Percentiles rank a stretch among this genome's conserved stretches.
phyloP scores from a whole-genome alignment of 2,329 filamentous ascomycete genomes.

The Seiridium unicorne region DNA sequence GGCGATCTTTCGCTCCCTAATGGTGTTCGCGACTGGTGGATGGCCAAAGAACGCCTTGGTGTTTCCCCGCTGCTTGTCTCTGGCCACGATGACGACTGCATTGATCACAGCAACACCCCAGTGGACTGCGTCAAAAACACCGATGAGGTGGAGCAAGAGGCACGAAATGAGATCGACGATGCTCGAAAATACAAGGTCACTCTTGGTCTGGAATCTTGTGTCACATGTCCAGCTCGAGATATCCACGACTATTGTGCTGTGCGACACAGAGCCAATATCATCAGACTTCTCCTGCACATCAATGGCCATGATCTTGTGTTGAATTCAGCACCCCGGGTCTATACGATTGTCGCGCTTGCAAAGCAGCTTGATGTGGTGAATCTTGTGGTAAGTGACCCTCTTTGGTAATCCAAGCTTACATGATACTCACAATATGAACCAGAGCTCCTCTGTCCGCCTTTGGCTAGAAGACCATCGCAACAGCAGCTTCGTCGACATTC shows the following conservation, averaged over 20 bases:
- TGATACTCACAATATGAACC: constrained; percentile 16
- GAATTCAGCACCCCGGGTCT: constrained; percentile 65
- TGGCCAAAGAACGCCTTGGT: constrained; percentile 30
- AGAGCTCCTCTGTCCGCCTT: constrained; percentile 46
- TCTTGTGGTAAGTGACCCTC: constrained; percentile 35
- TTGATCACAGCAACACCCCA: constrained; percentile 16
- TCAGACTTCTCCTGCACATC: constrained; percentile 60
- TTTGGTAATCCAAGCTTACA: not conserved
- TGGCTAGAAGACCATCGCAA: constrained; percentile 61
- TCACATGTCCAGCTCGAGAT: constrained; percentile 18
- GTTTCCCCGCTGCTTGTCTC: constrained; percentile 39
- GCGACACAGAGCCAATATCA: constrained; percentile 62
- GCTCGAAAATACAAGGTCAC: not conserved
- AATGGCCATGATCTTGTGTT: constrained; percentile 52
- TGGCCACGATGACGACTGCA: constrained; percentile 45
- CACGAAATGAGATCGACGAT: constrained; percentile 1
- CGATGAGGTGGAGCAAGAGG: not conserved
- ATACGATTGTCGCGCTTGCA: constrained; percentile 63
- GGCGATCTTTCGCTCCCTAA: constrained; percentile 57
- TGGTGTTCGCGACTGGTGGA: constrained; percentile 56
- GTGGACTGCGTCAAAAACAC: constrained; percentile 5
- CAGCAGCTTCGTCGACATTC: constrained; percentile 57
- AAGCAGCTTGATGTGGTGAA: constrained; percentile 53
- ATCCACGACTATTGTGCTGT: constrained; percentile 62
- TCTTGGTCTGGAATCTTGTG: constrained; percentile 19